Percentiles rank a stretch among this genome's conserved stretches.
phyloP scores from a whole-genome alignment of 1,139 yeast species.

The Kluyveromyces marxianus region DNA sequence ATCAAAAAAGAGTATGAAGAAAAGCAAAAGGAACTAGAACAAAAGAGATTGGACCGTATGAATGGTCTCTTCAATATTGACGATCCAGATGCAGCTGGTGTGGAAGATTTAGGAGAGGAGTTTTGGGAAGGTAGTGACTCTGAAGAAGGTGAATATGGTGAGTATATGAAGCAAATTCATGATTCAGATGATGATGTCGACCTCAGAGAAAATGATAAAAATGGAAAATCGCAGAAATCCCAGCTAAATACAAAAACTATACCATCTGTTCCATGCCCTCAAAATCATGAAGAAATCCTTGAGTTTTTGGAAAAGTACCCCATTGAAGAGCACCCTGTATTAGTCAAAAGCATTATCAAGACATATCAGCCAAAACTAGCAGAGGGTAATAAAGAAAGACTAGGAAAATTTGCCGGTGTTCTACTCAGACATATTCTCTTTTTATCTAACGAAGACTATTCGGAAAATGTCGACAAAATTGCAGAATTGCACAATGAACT shows the following conservation, averaged over 20 bases:
- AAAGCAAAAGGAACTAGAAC: constrained; percentile 61
- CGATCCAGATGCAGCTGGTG: constrained; percentile 43
- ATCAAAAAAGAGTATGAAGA: constrained; percentile 60
- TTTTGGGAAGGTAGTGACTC: constrained; percentile 42
- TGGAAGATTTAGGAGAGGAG: constrained; percentile 60
- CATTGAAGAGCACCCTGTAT: constrained; percentile 38
- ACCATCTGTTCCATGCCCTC: constrained; percentile 44
- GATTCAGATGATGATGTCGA: constrained; percentile 30
- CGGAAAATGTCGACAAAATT: constrained; percentile 21
- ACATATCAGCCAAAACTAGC: constrained; percentile 70
- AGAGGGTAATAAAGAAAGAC: constrained; percentile 71
- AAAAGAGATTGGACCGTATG: constrained; percentile 78
- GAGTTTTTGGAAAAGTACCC: constrained; percentile 34
- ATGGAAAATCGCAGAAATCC: constrained; percentile 5
- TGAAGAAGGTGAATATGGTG: constrained; percentile 37
- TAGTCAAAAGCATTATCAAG: constrained; percentile 50
- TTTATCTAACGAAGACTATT: constrained; percentile 37
- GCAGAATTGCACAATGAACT: constrained; percentile 38
- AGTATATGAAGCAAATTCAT: constrained; percentile 20
- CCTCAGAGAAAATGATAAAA: constrained; percentile 21
- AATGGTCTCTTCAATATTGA: constrained; percentile 49
- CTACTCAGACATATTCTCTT: constrained; percentile 56
- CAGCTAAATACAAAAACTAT: constrained; percentile 7
- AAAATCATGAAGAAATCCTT: constrained; percentile 45
- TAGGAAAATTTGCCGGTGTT: constrained; percentile 57